A percentile compares a stretch with the other conserved stretches of the same genome.
Conservation (phyloP, 2,329 filamentous ascomycete species). For the Ophiosphaerella herpotricha region DNA sequence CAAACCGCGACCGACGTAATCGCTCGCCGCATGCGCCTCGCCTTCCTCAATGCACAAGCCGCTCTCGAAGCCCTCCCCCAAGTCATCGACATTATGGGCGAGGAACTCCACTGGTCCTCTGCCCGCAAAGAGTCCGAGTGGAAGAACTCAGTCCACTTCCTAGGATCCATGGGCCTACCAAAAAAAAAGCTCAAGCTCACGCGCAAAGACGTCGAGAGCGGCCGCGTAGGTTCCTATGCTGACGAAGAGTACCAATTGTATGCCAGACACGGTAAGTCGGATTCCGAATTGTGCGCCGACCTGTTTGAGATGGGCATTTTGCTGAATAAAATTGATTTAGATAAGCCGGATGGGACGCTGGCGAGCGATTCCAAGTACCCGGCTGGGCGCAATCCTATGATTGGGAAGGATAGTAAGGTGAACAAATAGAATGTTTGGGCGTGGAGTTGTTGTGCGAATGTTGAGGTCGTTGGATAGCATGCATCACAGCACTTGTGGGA, state of each 20-base stretch:
- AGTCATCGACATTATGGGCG: constrained; percentile 87
- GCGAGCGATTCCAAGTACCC: constrained; percentile 55
- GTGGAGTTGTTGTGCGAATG: background rate
- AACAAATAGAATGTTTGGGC: constrained; percentile 51
- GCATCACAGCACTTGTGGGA: background rate
- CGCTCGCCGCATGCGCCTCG: constrained; percentile 79
- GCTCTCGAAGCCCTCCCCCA: constrained; percentile 82
- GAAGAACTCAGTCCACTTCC: constrained; percentile 67
- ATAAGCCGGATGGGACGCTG: constrained; percentile 59
- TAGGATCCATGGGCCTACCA: constrained; percentile 66
- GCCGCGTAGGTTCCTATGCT: constrained; percentile 48
- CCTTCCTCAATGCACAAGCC: constrained; percentile 91
- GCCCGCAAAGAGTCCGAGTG: constrained; percentile 78
- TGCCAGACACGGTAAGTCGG: constrained; percentile 54
- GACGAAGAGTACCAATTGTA: constrained; percentile 57
- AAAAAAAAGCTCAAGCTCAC: constrained; percentile 61
- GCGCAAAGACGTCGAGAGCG: constrained; percentile 63
- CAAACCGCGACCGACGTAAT: constrained; percentile 89
- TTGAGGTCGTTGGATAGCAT: background rate
- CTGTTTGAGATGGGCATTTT: constrained; percentile 27
- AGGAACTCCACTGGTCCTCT: constrained; percentile 79
- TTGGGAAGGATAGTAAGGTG: constrained; percentile 50
- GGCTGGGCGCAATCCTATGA: constrained; percentile 51
- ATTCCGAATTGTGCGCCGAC: constrained; percentile 17
- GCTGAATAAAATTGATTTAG: constrained; percentile 41